Percentiles rank a stretch among this genome's conserved stretches.
phyloP scores from a whole-genome alignment of 2,329 filamentous ascomycete genomes.

The Harringtonia lauricola region DNA sequence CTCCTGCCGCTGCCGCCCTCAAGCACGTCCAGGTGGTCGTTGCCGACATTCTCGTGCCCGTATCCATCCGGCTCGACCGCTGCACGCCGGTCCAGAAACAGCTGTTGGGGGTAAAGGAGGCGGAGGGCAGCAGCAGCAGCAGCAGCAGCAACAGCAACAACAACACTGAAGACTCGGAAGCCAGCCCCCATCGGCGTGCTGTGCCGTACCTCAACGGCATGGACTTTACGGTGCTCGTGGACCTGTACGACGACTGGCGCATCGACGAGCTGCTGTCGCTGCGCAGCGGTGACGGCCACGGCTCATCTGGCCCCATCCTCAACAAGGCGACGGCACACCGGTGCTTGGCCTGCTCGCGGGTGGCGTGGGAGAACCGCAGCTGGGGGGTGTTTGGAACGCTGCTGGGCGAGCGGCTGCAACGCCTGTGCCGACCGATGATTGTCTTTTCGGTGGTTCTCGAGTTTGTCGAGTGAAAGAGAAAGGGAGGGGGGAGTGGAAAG shows the following conservation, averaged over 20 bases:
- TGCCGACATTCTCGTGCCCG: slow-evolving; percentile 9
- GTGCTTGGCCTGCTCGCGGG: slow-evolving; percentile 8
- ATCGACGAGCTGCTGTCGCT: slow-evolving; percentile 12
- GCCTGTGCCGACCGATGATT: slow-evolving; percentile 7
- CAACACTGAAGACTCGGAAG: too few species aligned
- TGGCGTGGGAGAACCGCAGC: slow-evolving; percentile 6
- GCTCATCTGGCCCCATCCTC: neutral
- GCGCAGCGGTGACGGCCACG: neutral
- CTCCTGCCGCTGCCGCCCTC: neutral
- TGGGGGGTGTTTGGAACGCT: slow-evolving; percentile 1
- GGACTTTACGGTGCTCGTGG: slow-evolving; percentile 9
- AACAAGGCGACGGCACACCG: slow-evolving; percentile 10
- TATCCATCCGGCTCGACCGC: neutral
- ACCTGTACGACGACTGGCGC: slow-evolving; percentile 11
- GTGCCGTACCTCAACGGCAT: slow-evolving; percentile 3
- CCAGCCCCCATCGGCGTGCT: too few species aligned
- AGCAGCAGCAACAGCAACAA: neutral
- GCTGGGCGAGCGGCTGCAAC: slow-evolving; percentile 3
- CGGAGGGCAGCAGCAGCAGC: neutral
- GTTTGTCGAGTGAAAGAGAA: neutral
- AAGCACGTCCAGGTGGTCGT: slow-evolving; percentile 5
- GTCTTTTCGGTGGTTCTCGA: slow-evolving; percentile 10
- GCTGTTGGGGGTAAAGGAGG: neutral
- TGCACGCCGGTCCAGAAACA: neutral
- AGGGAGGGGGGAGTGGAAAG: too few species aligned